These are phyloP conservation scores for Trichoderma sp. DNA, from an alignment of 2,329 filamentous ascomycete species.

Conservation along the genomic window DNA sequence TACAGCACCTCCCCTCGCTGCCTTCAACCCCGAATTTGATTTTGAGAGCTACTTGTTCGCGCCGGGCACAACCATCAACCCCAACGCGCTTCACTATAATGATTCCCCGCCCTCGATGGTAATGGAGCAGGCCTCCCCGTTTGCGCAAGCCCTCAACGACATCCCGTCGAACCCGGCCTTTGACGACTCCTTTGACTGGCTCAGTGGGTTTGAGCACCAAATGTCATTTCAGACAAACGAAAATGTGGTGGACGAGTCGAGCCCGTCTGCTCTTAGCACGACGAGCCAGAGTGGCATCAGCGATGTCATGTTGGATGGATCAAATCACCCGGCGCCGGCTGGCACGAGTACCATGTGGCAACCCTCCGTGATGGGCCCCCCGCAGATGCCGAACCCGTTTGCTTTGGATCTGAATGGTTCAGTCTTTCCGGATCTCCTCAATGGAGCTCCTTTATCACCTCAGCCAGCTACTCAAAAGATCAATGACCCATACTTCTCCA, in stretches of 20 bases:
- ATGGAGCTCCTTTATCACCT: slow-evolving; percentile 72
- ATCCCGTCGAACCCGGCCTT: slow-evolving; percentile 59
- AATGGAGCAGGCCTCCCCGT: slow-evolving; percentile 63
- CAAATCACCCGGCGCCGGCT: slow-evolving; percentile 60
- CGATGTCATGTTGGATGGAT: slow-evolving; percentile 87
- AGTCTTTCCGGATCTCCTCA: slow-evolving; percentile 76
- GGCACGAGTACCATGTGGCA: slow-evolving; percentile 67
- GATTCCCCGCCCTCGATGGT: slow-evolving; percentile 70
- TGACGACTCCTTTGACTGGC: slow-evolving; percentile 83
- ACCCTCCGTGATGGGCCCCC: slow-evolving; percentile 67
- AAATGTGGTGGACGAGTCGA: slow-evolving; percentile 86
- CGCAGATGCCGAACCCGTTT: slow-evolving; percentile 69
- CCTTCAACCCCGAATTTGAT: slow-evolving; percentile 59
- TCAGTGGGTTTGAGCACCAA: slow-evolving; percentile 75
- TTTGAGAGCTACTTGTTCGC: slow-evolving; percentile 64
- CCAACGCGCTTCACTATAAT: slow-evolving; percentile 78
- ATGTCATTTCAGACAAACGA: slow-evolving; percentile 73
- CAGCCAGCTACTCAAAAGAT: slow-evolving; percentile 71
- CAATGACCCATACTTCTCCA: slow-evolving; percentile 76
- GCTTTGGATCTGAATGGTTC: slow-evolving; percentile 72
- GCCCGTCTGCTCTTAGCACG: slow-evolving; percentile 93
- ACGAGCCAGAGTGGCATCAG: slow-evolving; percentile 89
- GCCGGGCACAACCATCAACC: slow-evolving; percentile 66
- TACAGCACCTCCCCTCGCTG: slow-evolving; percentile 70
- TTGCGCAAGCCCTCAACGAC: slow-evolving; percentile 58